These are phyloP conservation scores for Pseudotsuga menziesii DNA, from an alignment of 75 land plant species.

Conservation along the genomic window DNA sequence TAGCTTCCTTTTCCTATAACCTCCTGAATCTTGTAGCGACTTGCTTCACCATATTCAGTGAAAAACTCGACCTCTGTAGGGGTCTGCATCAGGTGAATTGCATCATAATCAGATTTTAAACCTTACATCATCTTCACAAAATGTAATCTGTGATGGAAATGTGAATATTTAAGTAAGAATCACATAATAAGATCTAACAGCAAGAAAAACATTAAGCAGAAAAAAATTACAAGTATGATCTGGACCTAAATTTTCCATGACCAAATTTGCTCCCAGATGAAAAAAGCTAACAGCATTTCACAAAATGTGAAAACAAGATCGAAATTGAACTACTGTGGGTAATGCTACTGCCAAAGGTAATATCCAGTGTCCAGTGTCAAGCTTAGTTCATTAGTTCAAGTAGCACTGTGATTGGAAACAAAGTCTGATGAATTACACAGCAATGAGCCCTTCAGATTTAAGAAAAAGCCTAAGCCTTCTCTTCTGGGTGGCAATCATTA, in stretches of 20 bases:
- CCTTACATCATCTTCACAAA: background rate
- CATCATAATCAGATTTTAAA: background rate
- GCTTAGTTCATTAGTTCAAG: background rate
- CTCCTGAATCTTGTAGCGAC: slow-evolving; percentile 47
- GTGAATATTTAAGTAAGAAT: background rate
- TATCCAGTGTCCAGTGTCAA: background rate
- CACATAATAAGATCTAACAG: background rate
- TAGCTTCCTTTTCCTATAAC: slow-evolving; percentile 48
- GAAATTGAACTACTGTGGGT: background rate
- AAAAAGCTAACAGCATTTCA: background rate
- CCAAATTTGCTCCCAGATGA: background rate
- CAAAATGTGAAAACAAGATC: background rate
- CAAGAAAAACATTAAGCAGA: background rate
- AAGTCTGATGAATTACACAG: background rate
- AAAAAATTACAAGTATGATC: background rate
- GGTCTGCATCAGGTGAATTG: slow-evolving; percentile 16
- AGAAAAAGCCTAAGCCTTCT: background rate
- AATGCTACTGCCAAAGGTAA: background rate
- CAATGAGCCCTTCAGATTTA: background rate
- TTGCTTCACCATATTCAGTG: slow-evolving; percentile 60
- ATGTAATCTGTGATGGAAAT: background rate
- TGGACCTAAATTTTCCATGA: background rate
- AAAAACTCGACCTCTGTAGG: slow-evolving; percentile 40
- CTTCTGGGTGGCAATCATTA: background rate
- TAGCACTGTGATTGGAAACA: background rate